phyloP scores from a whole-genome alignment of 331 rosid species.

The Quercus phellos region DNA sequence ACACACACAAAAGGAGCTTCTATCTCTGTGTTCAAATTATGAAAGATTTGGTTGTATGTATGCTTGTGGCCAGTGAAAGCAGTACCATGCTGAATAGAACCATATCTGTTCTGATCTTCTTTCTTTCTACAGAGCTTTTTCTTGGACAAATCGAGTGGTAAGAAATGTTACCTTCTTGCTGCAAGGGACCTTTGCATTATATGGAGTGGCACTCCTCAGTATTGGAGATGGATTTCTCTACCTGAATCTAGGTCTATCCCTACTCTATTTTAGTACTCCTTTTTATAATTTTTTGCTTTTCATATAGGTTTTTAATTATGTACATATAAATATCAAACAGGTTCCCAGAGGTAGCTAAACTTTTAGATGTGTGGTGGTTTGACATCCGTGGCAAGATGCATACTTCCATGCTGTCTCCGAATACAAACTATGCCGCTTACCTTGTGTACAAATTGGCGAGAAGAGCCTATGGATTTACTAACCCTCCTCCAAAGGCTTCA shows the following conservation, averaged over 20 bases:
- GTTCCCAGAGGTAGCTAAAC: conserved; percentile 13
- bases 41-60: no score
- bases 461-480: no score
- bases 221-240: conserved; percentile 11
- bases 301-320: neutral
- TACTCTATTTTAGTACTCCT: neutral
- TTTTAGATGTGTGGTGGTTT: conserved; percentile 16
- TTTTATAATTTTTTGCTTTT: neutral
- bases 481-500: no score
- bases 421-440: conserved; percentile 21
- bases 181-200: conserved; percentile 14
- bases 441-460: neutral
- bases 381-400: conserved; percentile 20
- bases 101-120: neutral
- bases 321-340: neutral
- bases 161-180: conserved; percentile 20
- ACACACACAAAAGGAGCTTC: no score
- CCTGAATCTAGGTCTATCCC: conserved; percentile 3
- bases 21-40: no score
- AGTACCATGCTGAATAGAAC: no score
- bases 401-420: conserved; percentile 7
- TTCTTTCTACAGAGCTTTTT: neutral
- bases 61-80: neutral
- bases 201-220: neutral
- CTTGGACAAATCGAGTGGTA: conserved; percentile 19